Evolutionary conservation across 352 stramenopile genomes (phyloP).

Genomic region (Paralagenidium karlingii): DNA sequence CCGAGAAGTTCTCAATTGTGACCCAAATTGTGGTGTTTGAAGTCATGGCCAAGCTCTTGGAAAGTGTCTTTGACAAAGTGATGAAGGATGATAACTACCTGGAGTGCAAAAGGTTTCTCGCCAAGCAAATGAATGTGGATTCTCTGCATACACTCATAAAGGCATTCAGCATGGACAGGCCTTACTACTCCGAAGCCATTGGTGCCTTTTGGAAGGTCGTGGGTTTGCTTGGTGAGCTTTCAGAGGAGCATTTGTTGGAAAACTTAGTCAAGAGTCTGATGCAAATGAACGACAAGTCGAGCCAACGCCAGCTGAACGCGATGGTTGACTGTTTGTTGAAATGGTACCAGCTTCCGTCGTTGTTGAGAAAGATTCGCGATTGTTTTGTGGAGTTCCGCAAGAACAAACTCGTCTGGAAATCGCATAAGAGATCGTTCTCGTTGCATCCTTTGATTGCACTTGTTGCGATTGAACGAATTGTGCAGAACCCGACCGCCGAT

Average conservation of each 20-base stretch:
- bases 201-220: conserved; percentile 66
- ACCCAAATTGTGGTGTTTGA: conserved; percentile 47
- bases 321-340: conserved; percentile 68
- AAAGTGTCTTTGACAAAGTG: conserved; percentile 60
- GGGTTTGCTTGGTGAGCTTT: conserved; percentile 49
- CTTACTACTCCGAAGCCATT: conserved; percentile 51
- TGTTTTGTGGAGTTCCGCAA: conserved; percentile 45
- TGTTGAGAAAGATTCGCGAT: conserved; percentile 42
- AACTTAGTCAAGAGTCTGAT: conserved; percentile 51
- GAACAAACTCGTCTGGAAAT: conserved; percentile 19
- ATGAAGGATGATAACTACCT: conserved; percentile 49
- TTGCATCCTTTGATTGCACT: conserved; percentile 10
- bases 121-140: conserved; percentile 44
- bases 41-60: conserved; percentile 55
- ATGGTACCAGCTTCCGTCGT: conserved; percentile 57
- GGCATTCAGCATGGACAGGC: conserved; percentile 44
- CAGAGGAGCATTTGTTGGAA: conserved; percentile 40
- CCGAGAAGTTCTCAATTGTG: conserved; percentile 50
- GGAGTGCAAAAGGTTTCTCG: conserved; percentile 66
- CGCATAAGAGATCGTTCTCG: conserved; percentile 6
- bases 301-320: conserved; percentile 56
- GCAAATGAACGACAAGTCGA: conserved; percentile 58
- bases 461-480: background rate
- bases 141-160: conserved; percentile 45
- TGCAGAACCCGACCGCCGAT: background rate